These are phyloP conservation scores for Colletotrichum spinosum DNA, from an alignment of 2,329 filamentous ascomycete species.

Conservation along the genomic window DNA sequence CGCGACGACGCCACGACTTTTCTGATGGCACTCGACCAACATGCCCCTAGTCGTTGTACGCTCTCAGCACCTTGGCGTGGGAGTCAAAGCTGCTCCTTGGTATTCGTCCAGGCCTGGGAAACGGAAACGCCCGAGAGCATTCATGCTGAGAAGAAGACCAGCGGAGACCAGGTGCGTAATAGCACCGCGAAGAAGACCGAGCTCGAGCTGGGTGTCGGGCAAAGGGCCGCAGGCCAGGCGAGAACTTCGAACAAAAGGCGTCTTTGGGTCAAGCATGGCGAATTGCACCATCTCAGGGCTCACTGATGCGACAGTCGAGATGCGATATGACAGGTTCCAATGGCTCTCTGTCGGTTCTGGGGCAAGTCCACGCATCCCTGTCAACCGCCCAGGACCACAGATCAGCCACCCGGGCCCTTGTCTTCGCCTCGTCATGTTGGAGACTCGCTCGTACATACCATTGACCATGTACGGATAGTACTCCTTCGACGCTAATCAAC, in stretches of 20 bases:
- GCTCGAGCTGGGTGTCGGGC: neutral
- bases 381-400: too few relatives aligned
- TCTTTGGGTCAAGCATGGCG: neutral
- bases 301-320: constrained; percentile 24
- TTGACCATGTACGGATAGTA: too few relatives aligned
- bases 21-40: neutral
- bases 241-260: neutral
- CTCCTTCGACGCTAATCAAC: too few relatives aligned
- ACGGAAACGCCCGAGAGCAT: neutral
- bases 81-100: neutral
- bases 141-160: neutral
- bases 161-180: neutral
- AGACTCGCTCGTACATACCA: too few relatives aligned
- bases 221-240: neutral
- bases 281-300: constrained; percentile 31
- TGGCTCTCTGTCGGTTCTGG: constrained; percentile 3
- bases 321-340: constrained; percentile 9
- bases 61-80: neutral
- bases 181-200: constrained; percentile 3
- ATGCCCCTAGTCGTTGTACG: neutral
- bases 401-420: too few relatives aligned
- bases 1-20: neutral
- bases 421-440: too few relatives aligned
- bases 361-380: constrained; percentile 11
- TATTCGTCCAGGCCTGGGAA: too few relatives aligned